Conservation (phyloP, 306 rosid species). For the Quercus suber region DNA sequence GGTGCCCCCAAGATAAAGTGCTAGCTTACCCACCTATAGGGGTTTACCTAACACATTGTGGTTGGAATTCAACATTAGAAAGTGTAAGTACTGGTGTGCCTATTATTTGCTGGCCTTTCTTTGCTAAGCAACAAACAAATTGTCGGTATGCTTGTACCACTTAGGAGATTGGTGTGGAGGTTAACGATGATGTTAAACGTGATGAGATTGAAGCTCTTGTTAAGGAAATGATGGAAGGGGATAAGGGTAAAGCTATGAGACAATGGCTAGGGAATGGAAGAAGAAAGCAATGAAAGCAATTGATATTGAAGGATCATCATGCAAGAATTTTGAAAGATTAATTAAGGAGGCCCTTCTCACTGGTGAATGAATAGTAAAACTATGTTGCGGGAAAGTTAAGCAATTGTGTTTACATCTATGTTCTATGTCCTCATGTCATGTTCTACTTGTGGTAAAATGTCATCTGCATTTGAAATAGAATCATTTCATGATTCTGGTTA, state of each 20-base stretch:
- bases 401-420: too few relatives aligned
- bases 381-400: too few relatives aligned
- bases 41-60: slow-evolving; percentile 32
- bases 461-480: too few relatives aligned
- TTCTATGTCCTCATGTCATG: too few relatives aligned
- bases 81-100: slow-evolving; percentile 26
- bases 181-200: slow-evolving; percentile 19
- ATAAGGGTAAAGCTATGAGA: slow-evolving; percentile 13
- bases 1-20: slow-evolving; percentile 38
- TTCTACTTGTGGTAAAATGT: too few relatives aligned
- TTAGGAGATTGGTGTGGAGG: slow-evolving; percentile 36
- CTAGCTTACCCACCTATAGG: slow-evolving; percentile 32
- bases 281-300: slow-evolving; percentile 2
- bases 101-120: slow-evolving; percentile 41
- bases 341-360: too few relatives aligned
- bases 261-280: slow-evolving; percentile 24
- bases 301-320: too few relatives aligned
- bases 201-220: slow-evolving; percentile 21
- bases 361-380: too few relatives aligned
- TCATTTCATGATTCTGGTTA: too few relatives aligned
- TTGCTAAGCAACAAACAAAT: slow-evolving; percentile 28
- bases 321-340: too few relatives aligned
- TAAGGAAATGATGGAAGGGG: slow-evolving; percentile 34
- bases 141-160: slow-evolving; percentile 18
- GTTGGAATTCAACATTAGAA: slow-evolving; percentile 35